Evolutionary conservation across 805 yeast species (phyloP).

Genomic region (Yarrowia hollandica): DNA sequence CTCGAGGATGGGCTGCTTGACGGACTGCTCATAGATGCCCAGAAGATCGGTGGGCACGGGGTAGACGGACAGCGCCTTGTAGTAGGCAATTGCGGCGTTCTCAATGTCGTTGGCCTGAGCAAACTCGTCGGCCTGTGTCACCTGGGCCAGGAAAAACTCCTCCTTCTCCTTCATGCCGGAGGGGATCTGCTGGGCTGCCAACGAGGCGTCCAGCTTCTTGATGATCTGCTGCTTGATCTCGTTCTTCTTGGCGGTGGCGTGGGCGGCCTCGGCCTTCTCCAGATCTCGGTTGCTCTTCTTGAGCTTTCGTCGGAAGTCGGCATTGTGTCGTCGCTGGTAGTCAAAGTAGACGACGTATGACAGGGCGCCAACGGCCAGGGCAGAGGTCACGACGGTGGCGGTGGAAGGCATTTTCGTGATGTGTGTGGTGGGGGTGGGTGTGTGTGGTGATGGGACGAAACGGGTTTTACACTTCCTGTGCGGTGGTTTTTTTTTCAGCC

Average conservation of each 20-base stretch:
- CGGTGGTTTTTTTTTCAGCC: conserved; percentile 2
- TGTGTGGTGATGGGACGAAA: neutral
- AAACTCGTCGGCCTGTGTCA: conserved; percentile 81
- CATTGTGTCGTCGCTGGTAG: conserved; percentile 79
- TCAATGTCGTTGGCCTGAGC: conserved; percentile 60
- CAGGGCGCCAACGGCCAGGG: conserved; percentile 39
- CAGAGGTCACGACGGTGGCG: conserved; percentile 39
- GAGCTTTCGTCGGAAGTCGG: conserved; percentile 77
- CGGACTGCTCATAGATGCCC: conserved; percentile 83
- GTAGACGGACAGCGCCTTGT: conserved; percentile 88
- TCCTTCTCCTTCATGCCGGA: conserved; percentile 67
- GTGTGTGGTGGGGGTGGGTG: neutral
- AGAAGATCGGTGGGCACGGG: conserved; percentile 93
- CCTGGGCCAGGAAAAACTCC: conserved; percentile 75
- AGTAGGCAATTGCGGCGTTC: conserved; percentile 86
- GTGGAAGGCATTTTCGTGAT: conserved; percentile 40
- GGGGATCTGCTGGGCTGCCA: conserved; percentile 75
- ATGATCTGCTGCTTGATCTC: conserved; percentile 58
- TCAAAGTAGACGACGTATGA: conserved; percentile 85
- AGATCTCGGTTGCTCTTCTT: conserved; percentile 64
- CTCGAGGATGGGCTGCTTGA: conserved; percentile 81
- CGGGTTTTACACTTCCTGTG: neutral
- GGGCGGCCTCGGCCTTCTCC: conserved; percentile 56
- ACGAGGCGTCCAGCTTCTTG: conserved; percentile 60
- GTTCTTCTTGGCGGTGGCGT: conserved; percentile 59